Conservation (phyloP, 768 basidiomycete genomes). For the Pleurotus giganteus region DNA sequence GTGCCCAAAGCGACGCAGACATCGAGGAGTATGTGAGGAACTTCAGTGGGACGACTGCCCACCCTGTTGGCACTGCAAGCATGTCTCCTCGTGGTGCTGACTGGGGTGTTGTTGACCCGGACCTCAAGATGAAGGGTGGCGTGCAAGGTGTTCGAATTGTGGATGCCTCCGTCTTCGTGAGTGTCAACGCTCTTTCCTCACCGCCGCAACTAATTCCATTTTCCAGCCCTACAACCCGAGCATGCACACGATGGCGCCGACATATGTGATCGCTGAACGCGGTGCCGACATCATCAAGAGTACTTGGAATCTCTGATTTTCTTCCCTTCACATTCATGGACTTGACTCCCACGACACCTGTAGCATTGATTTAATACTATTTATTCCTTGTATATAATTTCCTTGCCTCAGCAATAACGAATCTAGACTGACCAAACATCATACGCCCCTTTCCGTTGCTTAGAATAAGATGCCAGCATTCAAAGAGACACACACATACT, state of each 20-base stretch:
- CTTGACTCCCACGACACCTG: too few relatives aligned
- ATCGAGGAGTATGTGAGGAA: too few relatives aligned
- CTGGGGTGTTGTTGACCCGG: conserved; percentile 32
- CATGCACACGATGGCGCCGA: conserved; percentile 26
- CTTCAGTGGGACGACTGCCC: conserved; percentile 21
- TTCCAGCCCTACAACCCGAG: conserved; percentile 21
- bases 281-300: conserved; percentile 26
- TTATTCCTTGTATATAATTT: too few relatives aligned
- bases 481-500: too few relatives aligned
- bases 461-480: too few relatives aligned
- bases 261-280: conserved; percentile 27
- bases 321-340: too few relatives aligned
- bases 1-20: conserved; percentile 23
- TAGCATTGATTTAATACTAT: too few relatives aligned
- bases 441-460: too few relatives aligned
- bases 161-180: conserved; percentile 35
- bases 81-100: conserved; percentile 26
- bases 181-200: conserved; percentile 6
- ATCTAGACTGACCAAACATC: too few relatives aligned
- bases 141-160: conserved; percentile 31
- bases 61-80: conserved; percentile 25
- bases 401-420: too few relatives aligned
- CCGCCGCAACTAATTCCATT: conserved; percentile 1
- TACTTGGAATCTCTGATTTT: not conserved
- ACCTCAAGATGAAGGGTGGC: conserved; percentile 29